phyloP scores from a whole-genome alignment of 2,329 filamentous ascomycete genomes.

The Phialophora tarda region DNA sequence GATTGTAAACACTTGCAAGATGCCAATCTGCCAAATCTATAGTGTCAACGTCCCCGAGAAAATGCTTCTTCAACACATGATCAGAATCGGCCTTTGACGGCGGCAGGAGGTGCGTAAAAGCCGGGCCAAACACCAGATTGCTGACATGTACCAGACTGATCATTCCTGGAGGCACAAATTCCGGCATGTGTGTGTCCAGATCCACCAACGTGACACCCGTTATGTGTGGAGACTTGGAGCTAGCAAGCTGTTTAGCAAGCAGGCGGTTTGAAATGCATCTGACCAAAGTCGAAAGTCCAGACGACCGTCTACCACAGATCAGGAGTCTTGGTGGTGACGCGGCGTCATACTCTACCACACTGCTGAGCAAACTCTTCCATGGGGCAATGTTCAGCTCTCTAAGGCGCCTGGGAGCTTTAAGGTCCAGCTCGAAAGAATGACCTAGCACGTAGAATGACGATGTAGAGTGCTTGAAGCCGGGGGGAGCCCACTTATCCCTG shows the following conservation, averaged over 20 bases:
- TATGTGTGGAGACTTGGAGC: constrained; percentile 2
- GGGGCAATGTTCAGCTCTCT: constrained; percentile 23
- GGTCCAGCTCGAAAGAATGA: constrained; percentile 31
- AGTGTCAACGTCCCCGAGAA: constrained; percentile 59
- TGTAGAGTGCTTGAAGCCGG: constrained; percentile 8
- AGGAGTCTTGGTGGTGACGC: constrained; percentile 46
- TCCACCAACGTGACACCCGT: constrained; percentile 61
- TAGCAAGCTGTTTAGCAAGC: constrained; percentile 44
- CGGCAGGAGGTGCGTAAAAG: constrained; percentile 58
- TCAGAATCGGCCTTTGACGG: constrained; percentile 26
- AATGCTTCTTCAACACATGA: constrained; percentile 57
- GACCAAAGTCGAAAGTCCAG: constrained; percentile 66
- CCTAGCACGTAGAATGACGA: constrained; percentile 33
- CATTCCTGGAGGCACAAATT: constrained; percentile 64
- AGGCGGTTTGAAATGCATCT: constrained; percentile 62
- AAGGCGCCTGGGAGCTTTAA: constrained; percentile 20
- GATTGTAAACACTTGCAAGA: constrained; percentile 57
- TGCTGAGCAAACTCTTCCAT: constrained; percentile 24
- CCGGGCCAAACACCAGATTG: constrained; percentile 60
- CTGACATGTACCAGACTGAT: constrained; percentile 61
- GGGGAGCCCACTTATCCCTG: constrained; percentile 25
- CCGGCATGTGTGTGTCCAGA: constrained; percentile 64
- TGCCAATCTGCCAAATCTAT: constrained; percentile 65
- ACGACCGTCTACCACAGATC: constrained; percentile 60
- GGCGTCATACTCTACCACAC: background rate